Base-by-base conservation (phyloP, 2,329 filamentous ascomycete genomes). In the Alternaria novae-zelandiae region DNA sequence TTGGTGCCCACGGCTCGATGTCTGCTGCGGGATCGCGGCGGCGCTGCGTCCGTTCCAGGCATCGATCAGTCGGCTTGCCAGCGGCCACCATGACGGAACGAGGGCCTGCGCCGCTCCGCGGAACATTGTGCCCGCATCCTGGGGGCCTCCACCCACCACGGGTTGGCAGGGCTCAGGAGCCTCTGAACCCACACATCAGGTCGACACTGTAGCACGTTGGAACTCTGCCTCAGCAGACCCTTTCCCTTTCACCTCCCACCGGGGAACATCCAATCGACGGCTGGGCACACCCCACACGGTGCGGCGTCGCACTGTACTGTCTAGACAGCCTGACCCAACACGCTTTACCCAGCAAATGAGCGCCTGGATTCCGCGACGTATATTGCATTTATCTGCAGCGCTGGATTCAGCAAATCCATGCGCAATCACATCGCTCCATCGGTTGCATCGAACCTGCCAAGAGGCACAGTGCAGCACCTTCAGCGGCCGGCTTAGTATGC, bases 11-110 rank as follows among this genome's bases (percentile, higher is more conserved):
- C 65, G 63, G 54, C 57, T 63, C 62, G 54, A 61, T 44, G 57
- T 61, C 65, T 68, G 54, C 61, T 61, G 67, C 62, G 57, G 62
- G 53, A 68, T 60, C 51, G 49, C 30, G 49, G 49, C 64, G 69
- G 66, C 54, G 50, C 32, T 47, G 28, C 36, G 25, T 8, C 69
- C 54, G 26, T 20, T 61, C 58, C 10, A 43, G 58, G 57, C 64
- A 59, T 66, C 54, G 56, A 23, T 43, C 55, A 21, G 57, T 41
- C 61, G 47, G 51, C 58, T 47, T 53, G 54, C 55, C 60, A 54
- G 63, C 64, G 61, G 57, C 54, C 68, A 46, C 57, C 69, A 64
- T 23, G 46, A 36, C 57, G 41, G 43, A 65, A 66, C 57, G 23
- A 54, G 64, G 49, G 12, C 28, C 5, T 45, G 49, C 23, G 50